A percentile compares a stretch with the other conserved stretches of the same genome.
Conservation (phyloP, 345 rosid genomes). For the Hypericum androsaemum region DNA sequence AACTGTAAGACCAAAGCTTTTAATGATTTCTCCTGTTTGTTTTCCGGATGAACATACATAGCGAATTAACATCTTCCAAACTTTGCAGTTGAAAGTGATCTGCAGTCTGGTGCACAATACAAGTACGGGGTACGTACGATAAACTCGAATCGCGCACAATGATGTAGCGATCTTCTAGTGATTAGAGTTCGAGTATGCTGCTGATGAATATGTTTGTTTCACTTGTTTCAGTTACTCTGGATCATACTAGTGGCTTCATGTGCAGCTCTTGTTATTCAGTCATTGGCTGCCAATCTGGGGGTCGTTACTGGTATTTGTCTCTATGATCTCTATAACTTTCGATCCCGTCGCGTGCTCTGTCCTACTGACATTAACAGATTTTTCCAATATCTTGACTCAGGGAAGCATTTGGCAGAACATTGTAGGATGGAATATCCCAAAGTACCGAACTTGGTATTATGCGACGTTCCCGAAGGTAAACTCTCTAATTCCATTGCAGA, state of each 20-base stretch:
- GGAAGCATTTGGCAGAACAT: conserved; percentile 92
- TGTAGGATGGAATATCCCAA: conserved; percentile 73
- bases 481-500: conserved; percentile 11
- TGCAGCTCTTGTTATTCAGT: conserved; percentile 85
- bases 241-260: conserved; percentile 88
- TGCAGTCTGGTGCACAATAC: conserved; percentile 84
- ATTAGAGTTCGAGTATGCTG: too few species aligned
- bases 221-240: conserved; percentile 64
- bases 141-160: not conserved
- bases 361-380: not conserved
- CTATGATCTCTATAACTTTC: not conserved
- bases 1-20: conserved; percentile 48
- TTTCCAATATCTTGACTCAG: conserved; percentile 24
- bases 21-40: not conserved
- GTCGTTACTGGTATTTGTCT: conserved; percentile 65
- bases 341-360: too few species aligned
- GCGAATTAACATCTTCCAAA: not conserved
- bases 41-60: conserved; percentile 1
- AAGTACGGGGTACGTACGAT: conserved; percentile 57
- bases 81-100: conserved; percentile 81
- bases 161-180: too few species aligned
- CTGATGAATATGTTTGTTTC: not conserved
- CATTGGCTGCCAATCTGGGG: conserved; percentile 89
- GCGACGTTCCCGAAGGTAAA: conserved; percentile 91
- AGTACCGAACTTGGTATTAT: conserved; percentile 62